phyloP scores from a whole-genome alignment of 2,329 filamentous ascomycete genomes.

The Xylaria sp. region DNA sequence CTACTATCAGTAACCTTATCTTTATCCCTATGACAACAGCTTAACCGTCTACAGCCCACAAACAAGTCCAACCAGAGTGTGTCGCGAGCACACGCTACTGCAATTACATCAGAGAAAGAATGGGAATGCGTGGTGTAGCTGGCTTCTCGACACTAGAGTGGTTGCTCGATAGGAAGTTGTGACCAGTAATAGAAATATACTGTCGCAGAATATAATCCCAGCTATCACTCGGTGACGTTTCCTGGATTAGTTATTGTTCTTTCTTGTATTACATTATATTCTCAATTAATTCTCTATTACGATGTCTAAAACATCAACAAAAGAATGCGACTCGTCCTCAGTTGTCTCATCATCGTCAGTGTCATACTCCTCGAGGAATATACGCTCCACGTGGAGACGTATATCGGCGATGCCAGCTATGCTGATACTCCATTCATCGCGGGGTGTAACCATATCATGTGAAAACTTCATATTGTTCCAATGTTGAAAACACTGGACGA shows the following conservation, averaged over 20 bases:
- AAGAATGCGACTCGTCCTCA: neutral
- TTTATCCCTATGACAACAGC: neutral
- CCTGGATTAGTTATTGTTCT: neutral
- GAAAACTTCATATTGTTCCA: neutral
- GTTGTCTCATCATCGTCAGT: conserved; percentile 1
- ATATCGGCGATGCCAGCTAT: conserved; percentile 13
- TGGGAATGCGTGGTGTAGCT: neutral
- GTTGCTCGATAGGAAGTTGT: neutral
- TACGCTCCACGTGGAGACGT: conserved; percentile 16
- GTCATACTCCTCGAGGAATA: conserved; percentile 14
- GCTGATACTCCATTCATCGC: conserved; percentile 19
- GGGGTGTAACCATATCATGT: conserved; percentile 7
- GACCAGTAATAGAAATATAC: too few relatives aligned
- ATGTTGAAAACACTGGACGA: neutral
- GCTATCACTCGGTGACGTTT: neutral
- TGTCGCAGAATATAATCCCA: neutral
- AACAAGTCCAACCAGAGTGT: neutral
- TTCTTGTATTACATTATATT: neutral
- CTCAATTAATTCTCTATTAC: neutral
- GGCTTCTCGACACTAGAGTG: neutral
- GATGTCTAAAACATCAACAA: conserved; percentile 26
- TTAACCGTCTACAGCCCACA: neutral
- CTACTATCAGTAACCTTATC: neutral
- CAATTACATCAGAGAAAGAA: neutral
- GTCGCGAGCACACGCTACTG: neutral